These are phyloP conservation scores for Pleodorina starrii DNA, from an alignment of 139 green algal species.

Conservation along the genomic window DNA sequence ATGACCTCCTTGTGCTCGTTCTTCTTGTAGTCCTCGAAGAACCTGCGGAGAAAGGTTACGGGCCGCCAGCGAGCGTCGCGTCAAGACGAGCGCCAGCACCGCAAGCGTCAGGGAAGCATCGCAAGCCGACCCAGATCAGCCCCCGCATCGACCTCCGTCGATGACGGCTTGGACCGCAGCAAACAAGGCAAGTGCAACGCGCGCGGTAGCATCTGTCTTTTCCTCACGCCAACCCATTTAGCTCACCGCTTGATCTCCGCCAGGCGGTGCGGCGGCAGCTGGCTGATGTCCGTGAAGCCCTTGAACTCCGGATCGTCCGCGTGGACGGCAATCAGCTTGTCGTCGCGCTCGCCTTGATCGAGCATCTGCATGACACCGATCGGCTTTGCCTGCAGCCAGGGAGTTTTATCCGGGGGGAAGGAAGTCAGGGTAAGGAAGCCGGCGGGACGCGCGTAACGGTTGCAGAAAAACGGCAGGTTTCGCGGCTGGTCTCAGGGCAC, in stretches of 20 bases:
- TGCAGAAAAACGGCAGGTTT: no score
- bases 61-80: no score
- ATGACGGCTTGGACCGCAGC: neutral
- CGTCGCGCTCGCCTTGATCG: slow-evolving; percentile 92
- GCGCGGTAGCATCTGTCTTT: no score
- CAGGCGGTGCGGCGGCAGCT: slow-evolving; percentile 92
- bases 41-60: slow-evolving; percentile 66
- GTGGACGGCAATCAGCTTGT: slow-evolving; percentile 89
- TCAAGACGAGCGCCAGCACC: no score
- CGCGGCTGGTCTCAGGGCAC: no score
- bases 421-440: no score
- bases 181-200: neutral
- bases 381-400: slow-evolving; percentile 67
- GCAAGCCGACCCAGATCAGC: no score
- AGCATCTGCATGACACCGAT: slow-evolving; percentile 98
- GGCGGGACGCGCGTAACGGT: no score
- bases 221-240: no score
- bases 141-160: no score
- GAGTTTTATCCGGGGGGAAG: no score
- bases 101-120: no score
- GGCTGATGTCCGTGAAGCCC: slow-evolving; percentile 88
- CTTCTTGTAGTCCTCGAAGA: slow-evolving; percentile 98
- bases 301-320: slow-evolving; percentile 95
- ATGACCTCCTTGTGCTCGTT: slow-evolving; percentile 96
- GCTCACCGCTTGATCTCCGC: slow-evolving; percentile 84